Evolutionary conservation across 495 filamentous ascomycete genomes (phyloP).

Genomic region (Lophiotrema nucula): DNA sequence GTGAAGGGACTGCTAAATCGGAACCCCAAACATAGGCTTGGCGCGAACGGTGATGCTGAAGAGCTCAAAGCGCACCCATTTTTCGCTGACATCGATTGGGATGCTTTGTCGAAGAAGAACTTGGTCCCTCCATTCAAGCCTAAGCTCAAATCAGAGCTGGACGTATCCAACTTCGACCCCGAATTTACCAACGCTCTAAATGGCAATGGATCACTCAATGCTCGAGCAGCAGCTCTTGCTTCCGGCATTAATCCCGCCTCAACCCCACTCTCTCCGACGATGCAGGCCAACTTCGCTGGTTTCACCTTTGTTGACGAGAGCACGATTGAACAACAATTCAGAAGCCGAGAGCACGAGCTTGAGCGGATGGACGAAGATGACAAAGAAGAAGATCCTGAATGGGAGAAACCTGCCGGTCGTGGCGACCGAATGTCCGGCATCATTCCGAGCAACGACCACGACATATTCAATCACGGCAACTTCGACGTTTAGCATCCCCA

Average conservation of each 20-base stretch:
- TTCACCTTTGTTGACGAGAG: conserved; percentile 99
- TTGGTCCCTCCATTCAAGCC: conserved; percentile 98
- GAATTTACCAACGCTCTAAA: conserved; percentile 96
- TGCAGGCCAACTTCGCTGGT: conserved; percentile 97
- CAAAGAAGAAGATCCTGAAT: conserved; percentile 35
- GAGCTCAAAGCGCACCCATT: conserved; percentile 94
- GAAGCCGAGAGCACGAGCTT: conserved; percentile 48
- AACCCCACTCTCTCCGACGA: conserved; percentile 86
- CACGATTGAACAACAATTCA: conserved; percentile 85
- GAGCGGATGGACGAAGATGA: conserved; percentile 71
- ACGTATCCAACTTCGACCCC: conserved; percentile 97
- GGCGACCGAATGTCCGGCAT: conserved; percentile 44
- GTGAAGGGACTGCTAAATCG: conserved; percentile 96
- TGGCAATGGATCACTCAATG: conserved; percentile 71
- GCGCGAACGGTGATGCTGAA: conserved; percentile 86
- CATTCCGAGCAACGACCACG: conserved; percentile 37
- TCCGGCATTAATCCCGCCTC: conserved; percentile 76
- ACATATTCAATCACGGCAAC: conserved; percentile 42
- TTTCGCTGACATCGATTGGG: conserved; percentile 93
- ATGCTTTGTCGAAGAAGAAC: conserved; percentile 76
- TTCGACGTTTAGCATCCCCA: conserved; percentile 37
- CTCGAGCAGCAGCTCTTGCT: conserved; percentile 74
- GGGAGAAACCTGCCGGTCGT: conserved; percentile 27
- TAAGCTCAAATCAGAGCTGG: conserved; percentile 88
- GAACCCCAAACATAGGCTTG: conserved; percentile 92